Base-by-base conservation (phyloP, 73 alveolate genomes). In the Breviolum minutum region DNA sequence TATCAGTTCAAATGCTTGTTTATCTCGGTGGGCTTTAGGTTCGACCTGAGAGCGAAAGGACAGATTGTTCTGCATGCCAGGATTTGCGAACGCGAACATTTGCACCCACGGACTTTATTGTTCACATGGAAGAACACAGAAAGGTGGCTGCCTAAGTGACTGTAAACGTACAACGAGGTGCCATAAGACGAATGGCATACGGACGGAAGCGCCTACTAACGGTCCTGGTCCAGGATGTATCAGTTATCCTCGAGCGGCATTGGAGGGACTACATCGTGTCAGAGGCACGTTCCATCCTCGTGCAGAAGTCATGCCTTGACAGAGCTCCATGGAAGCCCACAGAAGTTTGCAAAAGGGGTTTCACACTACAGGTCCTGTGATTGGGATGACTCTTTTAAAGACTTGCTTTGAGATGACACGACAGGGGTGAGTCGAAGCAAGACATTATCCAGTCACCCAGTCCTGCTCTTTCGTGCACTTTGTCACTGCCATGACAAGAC, bases 261-360 rank as follows among this genome's bases (percentile, higher is more conserved):
- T 94, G 99, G 99, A 81, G 99, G 24, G 99, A 94, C 94, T 94
- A 80, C 81, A 94, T 94, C 14, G 94, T 94, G 8, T 94, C 99
- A 26, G 99, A 94, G 99, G 99, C 97, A 48, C 2, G 77, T 54
- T 20, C 62, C 4, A 7, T 10, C 19, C 74, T 16, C 3, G 54
- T 40, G 54, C 54, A 77, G 17, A 0, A 60, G 17, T 77, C 19
- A 7, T 22, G 0, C 54, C 54, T 40, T 40, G 54, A 40, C 54
- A 40, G 54, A 40, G 54, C 54, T 40, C 54, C 54, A 40, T 40
- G 54, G 54, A 40, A 40, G 3, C 54, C 54, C 54, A 40, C 54
- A 40, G 54, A 40, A 40, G 54, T 40, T 40, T 40, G 54, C 54
- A 3, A 40, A 40, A 40, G 54, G 54, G 54, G 54, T 40, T 40